Evolutionary conservation across 1,284 basidiomycete genomes (phyloP).

Genomic region (Ceratobasidium sp.): DNA sequence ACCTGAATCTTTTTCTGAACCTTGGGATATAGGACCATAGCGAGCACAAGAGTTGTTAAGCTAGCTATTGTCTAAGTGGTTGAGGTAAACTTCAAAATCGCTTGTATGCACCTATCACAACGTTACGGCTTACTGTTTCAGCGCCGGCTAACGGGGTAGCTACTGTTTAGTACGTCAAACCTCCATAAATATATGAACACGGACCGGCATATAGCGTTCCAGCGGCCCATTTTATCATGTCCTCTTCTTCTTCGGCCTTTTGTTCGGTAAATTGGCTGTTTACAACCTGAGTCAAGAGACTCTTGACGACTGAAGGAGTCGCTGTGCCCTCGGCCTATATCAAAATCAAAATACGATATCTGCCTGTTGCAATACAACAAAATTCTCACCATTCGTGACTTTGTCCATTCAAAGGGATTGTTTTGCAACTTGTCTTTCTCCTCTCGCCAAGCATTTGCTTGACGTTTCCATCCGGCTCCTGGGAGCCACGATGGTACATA

Average conservation of each 20-base stretch:
- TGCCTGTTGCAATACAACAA: too few species aligned
- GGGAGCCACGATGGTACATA: conserved; percentile 46
- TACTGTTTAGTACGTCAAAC: background rate
- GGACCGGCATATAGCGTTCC: conserved; percentile 25
- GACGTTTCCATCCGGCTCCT: conserved; percentile 44
- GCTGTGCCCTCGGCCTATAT: conserved; percentile 13
- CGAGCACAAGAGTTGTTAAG: conserved; percentile 38
- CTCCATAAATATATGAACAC: background rate
- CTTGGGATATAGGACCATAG: conserved; percentile 49
- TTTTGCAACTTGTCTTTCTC: conserved; percentile 18
- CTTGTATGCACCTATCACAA: background rate
- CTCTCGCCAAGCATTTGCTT: conserved; percentile 24
- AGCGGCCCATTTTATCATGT: conserved; percentile 13
- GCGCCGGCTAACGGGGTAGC: background rate
- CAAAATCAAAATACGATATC: background rate
- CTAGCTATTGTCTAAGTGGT: background rate
- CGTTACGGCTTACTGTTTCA: background rate
- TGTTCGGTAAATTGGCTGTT: too few species aligned
- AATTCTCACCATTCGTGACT: conserved; percentile 13
- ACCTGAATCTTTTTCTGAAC: conserved; percentile 49
- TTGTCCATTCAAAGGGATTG: conserved; percentile 30
- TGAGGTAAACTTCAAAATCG: background rate
- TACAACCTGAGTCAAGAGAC: background rate
- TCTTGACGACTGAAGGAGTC: conserved; percentile 18
- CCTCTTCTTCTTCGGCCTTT: conserved; percentile 1